Conservation (phyloP, 2,329 filamentous ascomycete species). For the Arthroderma sp. region DNA sequence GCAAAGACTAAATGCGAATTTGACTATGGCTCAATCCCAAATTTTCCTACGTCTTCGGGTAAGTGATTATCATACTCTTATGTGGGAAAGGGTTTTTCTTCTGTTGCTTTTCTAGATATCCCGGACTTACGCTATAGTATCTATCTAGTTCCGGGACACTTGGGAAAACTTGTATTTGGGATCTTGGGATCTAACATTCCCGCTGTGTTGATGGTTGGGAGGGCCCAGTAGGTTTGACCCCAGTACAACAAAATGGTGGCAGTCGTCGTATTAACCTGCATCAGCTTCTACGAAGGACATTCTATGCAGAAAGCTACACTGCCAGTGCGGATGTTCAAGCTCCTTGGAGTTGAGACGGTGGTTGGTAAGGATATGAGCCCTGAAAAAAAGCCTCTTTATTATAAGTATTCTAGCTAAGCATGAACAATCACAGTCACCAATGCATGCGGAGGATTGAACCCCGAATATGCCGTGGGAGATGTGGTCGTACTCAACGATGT, state of each 20-base stretch:
- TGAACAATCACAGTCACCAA: slow-evolving; percentile 44
- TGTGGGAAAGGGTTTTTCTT: not conserved
- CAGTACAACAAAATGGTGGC: not conserved
- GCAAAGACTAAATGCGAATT: slow-evolving; percentile 39
- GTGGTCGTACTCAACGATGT: slow-evolving; percentile 55
- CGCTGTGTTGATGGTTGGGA: slow-evolving; percentile 51
- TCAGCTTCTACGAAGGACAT: slow-evolving; percentile 57
- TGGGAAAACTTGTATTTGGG: slow-evolving; percentile 54
- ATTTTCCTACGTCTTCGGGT: slow-evolving; percentile 52
- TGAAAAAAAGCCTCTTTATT: not conserved
- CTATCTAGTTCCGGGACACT: slow-evolving; percentile 45
- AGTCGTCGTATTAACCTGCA: not conserved
- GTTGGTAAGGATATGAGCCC: slow-evolving; percentile 35
- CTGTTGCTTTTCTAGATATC: not conserved
- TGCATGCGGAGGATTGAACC: slow-evolving; percentile 53
- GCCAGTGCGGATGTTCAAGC: slow-evolving; percentile 52
- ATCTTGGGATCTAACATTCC: slow-evolving; percentile 44
- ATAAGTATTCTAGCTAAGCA: not conserved
- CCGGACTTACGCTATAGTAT: not conserved
- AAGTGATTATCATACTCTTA: slow-evolving; percentile 16
- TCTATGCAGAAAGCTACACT: slow-evolving; percentile 52
- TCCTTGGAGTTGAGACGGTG: slow-evolving; percentile 49
- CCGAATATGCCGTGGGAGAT: slow-evolving; percentile 52
- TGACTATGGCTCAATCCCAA: slow-evolving; percentile 47
- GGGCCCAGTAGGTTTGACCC: slow-evolving; percentile 46